phyloP scores from a whole-genome alignment of 805 yeast genomes.

The Yarrowia hollandica region DNA sequence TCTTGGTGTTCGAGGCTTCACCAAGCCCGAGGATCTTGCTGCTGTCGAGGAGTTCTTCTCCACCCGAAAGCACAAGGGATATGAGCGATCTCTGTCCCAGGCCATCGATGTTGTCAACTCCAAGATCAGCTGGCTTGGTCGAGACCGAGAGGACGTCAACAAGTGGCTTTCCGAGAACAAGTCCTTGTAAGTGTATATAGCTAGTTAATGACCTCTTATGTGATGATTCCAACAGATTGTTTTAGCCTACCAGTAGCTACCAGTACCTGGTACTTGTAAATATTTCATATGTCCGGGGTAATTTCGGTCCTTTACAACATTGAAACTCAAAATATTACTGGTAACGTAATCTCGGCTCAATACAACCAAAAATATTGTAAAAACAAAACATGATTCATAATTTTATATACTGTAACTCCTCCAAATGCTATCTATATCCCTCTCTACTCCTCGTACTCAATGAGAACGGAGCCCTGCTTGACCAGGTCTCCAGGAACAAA shows the following conservation, averaged over 20 bases:
- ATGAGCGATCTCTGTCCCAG: slow-evolving; percentile 58
- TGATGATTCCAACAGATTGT: not conserved
- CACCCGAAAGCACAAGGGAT: slow-evolving; percentile 52
- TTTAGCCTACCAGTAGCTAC: too few species aligned
- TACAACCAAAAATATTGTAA: too few species aligned
- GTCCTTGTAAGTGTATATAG: slow-evolving; percentile 42
- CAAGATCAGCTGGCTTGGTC: slow-evolving; percentile 52
- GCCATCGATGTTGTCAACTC: slow-evolving; percentile 56
- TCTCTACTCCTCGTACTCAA: slow-evolving; percentile 38
- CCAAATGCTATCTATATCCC: slow-evolving; percentile 20
- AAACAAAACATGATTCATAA: slow-evolving; percentile 11
- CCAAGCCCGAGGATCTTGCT: slow-evolving; percentile 54
- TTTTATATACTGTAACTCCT: slow-evolving; percentile 23
- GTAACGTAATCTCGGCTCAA: too few species aligned
- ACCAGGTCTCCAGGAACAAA: slow-evolving; percentile 39
- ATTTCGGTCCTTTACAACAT: too few species aligned
- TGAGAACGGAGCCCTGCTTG: slow-evolving; percentile 39
- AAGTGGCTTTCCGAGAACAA: slow-evolving; percentile 53
- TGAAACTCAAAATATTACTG: too few species aligned
- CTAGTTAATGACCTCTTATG: slow-evolving; percentile 19
- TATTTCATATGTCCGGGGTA: too few species aligned
- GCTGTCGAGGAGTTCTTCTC: slow-evolving; percentile 54
- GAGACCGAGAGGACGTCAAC: slow-evolving; percentile 48
- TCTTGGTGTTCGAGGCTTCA: slow-evolving; percentile 59
- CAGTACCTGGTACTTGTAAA: too few species aligned